Evolutionary conservation across 805 yeast species (phyloP).

Genomic region (Lipomyces sp.): DNA sequence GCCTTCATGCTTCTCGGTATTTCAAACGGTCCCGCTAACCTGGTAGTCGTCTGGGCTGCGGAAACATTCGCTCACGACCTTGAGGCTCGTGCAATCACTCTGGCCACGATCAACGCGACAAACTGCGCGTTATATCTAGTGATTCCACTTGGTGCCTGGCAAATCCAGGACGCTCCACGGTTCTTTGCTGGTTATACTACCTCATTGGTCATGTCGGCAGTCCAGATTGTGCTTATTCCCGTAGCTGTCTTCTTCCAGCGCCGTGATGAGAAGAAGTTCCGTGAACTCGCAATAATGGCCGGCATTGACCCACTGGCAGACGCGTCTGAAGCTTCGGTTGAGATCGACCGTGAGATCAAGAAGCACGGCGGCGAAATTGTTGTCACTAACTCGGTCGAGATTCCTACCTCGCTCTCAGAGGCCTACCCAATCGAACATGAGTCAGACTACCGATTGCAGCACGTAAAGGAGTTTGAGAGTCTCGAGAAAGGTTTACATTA

Average conservation of each 20-base stretch:
- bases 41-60: slow-evolving; percentile 61
- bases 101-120: slow-evolving; percentile 57
- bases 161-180: slow-evolving; percentile 43
- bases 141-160: slow-evolving; percentile 55
- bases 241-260: slow-evolving; percentile 58
- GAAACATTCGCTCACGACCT: slow-evolving; percentile 62
- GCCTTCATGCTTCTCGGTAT: slow-evolving; percentile 62
- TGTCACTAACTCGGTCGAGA: neutral
- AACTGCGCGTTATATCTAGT: slow-evolving; percentile 63
- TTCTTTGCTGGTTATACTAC: slow-evolving; percentile 41
- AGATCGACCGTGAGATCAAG: neutral
- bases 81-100: slow-evolving; percentile 57
- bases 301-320: neutral
- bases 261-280: slow-evolving; percentile 44
- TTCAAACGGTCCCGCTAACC: slow-evolving; percentile 67
- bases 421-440: slow-evolving; percentile 5
- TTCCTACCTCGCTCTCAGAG: neutral
- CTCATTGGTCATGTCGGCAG: slow-evolving; percentile 38
- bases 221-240: slow-evolving; percentile 36
- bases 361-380: slow-evolving; percentile 4
- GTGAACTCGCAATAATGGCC: neutral
- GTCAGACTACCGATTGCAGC: neutral
- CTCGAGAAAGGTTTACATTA: neutral
- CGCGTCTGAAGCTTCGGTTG: neutral
- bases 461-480: neutral